Percentiles rank a stretch among this genome's conserved stretches.
Evolutionary conservation across 2,329 filamentous ascomycete species (phyloP).

Genomic region (Apiospora koreana): DNA sequence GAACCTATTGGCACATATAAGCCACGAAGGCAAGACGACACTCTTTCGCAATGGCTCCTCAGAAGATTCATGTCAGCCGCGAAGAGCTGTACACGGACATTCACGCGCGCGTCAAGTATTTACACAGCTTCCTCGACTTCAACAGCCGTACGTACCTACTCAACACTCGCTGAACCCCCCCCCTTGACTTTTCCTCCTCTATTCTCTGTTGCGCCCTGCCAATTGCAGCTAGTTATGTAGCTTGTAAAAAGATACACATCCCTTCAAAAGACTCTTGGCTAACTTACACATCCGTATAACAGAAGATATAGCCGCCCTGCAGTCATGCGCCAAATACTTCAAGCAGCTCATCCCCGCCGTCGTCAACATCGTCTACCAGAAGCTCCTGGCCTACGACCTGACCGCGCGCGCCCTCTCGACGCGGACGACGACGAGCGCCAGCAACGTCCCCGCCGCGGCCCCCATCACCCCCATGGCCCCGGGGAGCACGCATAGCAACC

Average conservation of each 20-base stretch:
- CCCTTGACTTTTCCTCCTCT: too few species aligned
- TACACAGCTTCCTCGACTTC: slow-evolving; percentile 77
- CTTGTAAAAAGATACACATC: too few species aligned
- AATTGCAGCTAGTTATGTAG: too few species aligned
- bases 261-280: slow-evolving; percentile 12
- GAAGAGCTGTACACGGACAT: slow-evolving; percentile 72
- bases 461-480: neutral
- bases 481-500: neutral
- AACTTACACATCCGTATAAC: slow-evolving; percentile 6
- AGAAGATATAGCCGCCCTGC: slow-evolving; percentile 74
- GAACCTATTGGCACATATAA: too few species aligned
- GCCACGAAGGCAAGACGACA: neutral
- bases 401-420: slow-evolving; percentile 76
- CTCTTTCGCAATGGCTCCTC: slow-evolving; percentile 17
- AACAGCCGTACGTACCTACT: slow-evolving; percentile 57
- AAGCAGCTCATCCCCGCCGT: slow-evolving; percentile 80
- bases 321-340: slow-evolving; percentile 72
- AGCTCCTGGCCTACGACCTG: slow-evolving; percentile 78
- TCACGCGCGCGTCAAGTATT: slow-evolving; percentile 68
- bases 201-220: neutral
- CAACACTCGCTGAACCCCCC: neutral
- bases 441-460: slow-evolving; percentile 46
- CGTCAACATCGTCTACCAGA: slow-evolving; percentile 83
- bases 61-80: slow-evolving; percentile 63
- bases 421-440: slow-evolving; percentile 64